Percentiles rank a stretch among this genome's conserved stretches.
These are phyloP conservation scores for Boletus rubropictus DNA, from an alignment of 768 basidiomycete species.

Conservation along the genomic window DNA sequence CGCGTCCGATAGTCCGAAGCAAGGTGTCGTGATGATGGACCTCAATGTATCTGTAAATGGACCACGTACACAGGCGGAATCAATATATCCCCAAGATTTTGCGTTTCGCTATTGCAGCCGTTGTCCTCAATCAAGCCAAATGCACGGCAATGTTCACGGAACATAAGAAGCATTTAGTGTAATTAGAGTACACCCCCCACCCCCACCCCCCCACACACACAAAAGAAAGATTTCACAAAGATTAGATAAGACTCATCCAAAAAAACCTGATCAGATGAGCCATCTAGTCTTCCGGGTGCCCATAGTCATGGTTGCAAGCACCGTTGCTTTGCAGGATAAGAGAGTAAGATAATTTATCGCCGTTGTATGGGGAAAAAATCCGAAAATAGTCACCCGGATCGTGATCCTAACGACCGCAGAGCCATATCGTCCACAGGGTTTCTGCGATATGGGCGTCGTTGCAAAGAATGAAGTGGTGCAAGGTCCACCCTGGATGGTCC, in stretches of 20 bases:
- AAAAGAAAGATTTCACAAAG: neutral
- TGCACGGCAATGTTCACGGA: slow-evolving; percentile 15
- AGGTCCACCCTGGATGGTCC: slow-evolving; percentile 38
- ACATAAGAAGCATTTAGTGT: slow-evolving; percentile 8
- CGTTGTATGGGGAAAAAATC: slow-evolving; percentile 11
- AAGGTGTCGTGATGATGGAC: slow-evolving; percentile 9
- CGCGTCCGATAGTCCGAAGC: neutral
- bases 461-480: slow-evolving; percentile 52
- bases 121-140: slow-evolving; percentile 22
- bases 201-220: too few relatives aligned
- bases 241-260: neutral
- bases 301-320: slow-evolving; percentile 4
- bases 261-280: neutral
- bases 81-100: slow-evolving; percentile 7
- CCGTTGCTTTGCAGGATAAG: slow-evolving; percentile 13
- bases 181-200: too few relatives aligned
- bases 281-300: neutral
- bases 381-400: slow-evolving; percentile 33
- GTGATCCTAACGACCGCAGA: slow-evolving; percentile 43
- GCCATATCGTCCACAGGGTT: slow-evolving; percentile 59
- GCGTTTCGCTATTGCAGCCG: slow-evolving; percentile 15
- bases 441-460: slow-evolving; percentile 54
- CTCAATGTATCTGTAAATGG: slow-evolving; percentile 26
- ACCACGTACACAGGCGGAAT: slow-evolving; percentile 12
- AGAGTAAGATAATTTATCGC: slow-evolving; percentile 19